These are phyloP conservation scores for Dictyostelium intermedium DNA, from an alignment of 78 protist species.

Conservation along the genomic window DNA sequence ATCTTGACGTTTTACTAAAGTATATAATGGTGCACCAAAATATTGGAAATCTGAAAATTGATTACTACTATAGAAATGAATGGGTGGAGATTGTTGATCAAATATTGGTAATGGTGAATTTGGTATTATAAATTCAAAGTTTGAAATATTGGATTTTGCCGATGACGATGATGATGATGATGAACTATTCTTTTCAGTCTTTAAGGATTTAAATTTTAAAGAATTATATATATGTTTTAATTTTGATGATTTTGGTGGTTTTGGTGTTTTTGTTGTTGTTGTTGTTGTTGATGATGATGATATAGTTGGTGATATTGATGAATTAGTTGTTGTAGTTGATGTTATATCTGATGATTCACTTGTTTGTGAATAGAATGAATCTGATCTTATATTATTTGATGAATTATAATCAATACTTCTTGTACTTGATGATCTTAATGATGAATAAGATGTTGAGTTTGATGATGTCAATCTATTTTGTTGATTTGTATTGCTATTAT, in stretches of 20 bases:
- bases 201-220: slow-evolving; percentile 11
- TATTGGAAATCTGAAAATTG: background rate
- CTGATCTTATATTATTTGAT: slow-evolving; percentile 1
- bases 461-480: background rate
- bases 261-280: background rate
- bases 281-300: background rate
- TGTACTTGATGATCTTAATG: slow-evolving; percentile 10
- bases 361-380: background rate
- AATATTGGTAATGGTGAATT: slow-evolving; percentile 3
- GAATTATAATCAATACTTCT: background rate
- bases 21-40: slow-evolving; percentile 44
- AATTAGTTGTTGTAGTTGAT: background rate
- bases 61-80: background rate
- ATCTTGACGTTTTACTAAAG: slow-evolving; percentile 40
- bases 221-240: slow-evolving; percentile 50
- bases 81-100: slow-evolving; percentile 54
- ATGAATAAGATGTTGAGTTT: slow-evolving; percentile 6
- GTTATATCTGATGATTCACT: background rate
- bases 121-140: slow-evolving; percentile 46
- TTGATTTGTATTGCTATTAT: background rate
- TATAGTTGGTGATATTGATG: too few species aligned
- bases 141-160: background rate
- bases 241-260: background rate
- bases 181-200: background rate
- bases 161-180: background rate